Conservation (phyloP, 2,329 filamentous ascomycete species). For the Microcyclosporella mali region DNA sequence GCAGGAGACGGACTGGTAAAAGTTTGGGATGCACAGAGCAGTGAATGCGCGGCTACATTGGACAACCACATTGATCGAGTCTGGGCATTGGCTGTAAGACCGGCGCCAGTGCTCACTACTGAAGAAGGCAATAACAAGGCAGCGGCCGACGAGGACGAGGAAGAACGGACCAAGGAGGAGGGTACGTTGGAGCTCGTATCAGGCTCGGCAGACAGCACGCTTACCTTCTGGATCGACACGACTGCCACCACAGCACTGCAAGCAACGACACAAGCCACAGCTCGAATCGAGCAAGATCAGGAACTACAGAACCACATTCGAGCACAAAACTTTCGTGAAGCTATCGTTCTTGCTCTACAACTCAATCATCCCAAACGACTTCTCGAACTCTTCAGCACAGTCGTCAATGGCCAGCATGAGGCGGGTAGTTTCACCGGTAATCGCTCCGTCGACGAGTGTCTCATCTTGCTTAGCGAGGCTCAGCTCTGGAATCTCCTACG, state of each 20-base stretch:
- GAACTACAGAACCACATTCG: conserved; percentile 89
- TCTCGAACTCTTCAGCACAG: conserved; percentile 73
- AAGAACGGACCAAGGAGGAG: conserved; percentile 7
- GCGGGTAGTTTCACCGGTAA: conserved; percentile 58
- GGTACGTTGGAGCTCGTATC: conserved; percentile 69
- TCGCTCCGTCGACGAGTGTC: conserved; percentile 69
- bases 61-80: conserved; percentile 97
- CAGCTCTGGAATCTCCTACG: conserved; percentile 79
- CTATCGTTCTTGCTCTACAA: conserved; percentile 83
- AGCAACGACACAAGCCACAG: conserved; percentile 65
- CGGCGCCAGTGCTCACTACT: conserved; percentile 32
- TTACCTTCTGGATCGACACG: conserved; percentile 95
- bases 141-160: conserved; percentile 25
- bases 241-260: conserved; percentile 72
- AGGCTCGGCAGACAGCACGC: conserved; percentile 82
- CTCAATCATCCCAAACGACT: conserved; percentile 90
- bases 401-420: conserved; percentile 62
- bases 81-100: conserved; percentile 76
- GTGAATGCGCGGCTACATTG: conserved; percentile 80
- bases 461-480: conserved; percentile 71
- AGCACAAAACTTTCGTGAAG: conserved; percentile 80
- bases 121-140: conserved; percentile 12
- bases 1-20: conserved; percentile 94
- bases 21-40: conserved; percentile 83
- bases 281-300: conserved; percentile 88